A percentile compares a stretch with the other conserved stretches of the same genome.
These are phyloP conservation scores for Avicennia marina DNA, from an alignment of 257 asterid species.

Conservation along the genomic window DNA sequence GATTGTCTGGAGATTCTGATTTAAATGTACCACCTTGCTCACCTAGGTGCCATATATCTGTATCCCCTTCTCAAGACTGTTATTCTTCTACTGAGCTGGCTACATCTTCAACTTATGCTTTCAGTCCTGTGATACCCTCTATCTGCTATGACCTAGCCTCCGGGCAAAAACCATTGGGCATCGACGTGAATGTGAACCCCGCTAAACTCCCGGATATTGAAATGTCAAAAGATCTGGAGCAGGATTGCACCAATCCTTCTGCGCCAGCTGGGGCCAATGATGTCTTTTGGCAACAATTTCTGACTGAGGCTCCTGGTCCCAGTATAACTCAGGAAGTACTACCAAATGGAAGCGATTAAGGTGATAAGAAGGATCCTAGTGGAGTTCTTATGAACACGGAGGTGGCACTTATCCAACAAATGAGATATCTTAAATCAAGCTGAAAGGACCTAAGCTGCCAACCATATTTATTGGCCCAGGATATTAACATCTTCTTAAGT, in stretches of 20 bases:
- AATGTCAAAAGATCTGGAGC: background rate
- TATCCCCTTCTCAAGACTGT: constrained; percentile 44
- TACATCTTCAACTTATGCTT: background rate
- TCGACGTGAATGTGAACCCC: background rate
- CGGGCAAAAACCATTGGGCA: background rate
- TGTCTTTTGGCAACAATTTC: constrained; percentile 7
- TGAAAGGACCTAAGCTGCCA: constrained; percentile 27
- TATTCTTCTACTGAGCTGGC: constrained; percentile 13
- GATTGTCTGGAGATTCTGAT: constrained; percentile 58
- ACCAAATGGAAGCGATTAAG: constrained; percentile 11
- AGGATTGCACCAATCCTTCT: background rate
- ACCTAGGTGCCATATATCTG: constrained; percentile 31
- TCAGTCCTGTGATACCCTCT: background rate
- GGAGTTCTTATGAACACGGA: constrained; percentile 27
- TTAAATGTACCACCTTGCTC: constrained; percentile 34
- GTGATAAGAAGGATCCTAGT: constrained; percentile 21
- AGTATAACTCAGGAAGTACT: background rate
- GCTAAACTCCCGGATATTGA: background rate
- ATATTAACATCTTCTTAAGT: too few relatives aligned
- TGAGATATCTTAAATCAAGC: constrained; percentile 46
- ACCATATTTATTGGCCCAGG: too few relatives aligned
- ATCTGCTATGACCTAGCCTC: background rate
- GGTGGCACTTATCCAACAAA: constrained; percentile 41
- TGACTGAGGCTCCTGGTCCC: background rate
- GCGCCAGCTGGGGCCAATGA: background rate